Conservation (phyloP, 1,139 yeast genomes). For the Tardiomyces depauwii region DNA sequence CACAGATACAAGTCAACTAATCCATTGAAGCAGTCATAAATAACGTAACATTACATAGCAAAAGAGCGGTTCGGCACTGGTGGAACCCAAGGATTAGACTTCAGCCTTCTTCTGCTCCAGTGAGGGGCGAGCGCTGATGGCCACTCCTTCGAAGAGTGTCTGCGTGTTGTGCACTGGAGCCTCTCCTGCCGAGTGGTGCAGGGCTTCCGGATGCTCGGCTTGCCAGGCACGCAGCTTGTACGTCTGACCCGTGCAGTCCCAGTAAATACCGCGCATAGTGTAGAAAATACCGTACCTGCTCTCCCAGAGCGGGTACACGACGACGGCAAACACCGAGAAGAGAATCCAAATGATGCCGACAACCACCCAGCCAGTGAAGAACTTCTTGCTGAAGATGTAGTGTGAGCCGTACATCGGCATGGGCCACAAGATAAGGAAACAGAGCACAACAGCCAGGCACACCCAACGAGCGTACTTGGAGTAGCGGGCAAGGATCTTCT, state of each 20-base stretch:
- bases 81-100: not conserved
- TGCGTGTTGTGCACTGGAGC: not conserved
- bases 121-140: not conserved
- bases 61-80: no score
- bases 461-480: conserved; percentile 45
- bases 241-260: conserved; percentile 73
- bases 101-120: not conserved
- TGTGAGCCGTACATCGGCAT: conserved; percentile 79
- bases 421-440: conserved; percentile 66
- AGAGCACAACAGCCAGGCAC: conserved; percentile 46
- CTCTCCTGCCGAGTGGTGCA: conserved; percentile 35
- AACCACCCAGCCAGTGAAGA: conserved; percentile 76
- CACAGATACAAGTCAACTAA: no score
- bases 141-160: not conserved
- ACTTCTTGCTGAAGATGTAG: conserved; percentile 56
- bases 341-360: conserved; percentile 35
- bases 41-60: no score
- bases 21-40: no score
- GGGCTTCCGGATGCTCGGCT: conserved; percentile 49
- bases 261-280: conserved; percentile 63
- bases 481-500: conserved; percentile 19
- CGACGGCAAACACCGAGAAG: conserved; percentile 35
- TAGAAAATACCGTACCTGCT: conserved; percentile 54
- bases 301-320: conserved; percentile 53
- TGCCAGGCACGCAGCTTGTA: conserved; percentile 69